Conservation (phyloP, 2,329 filamentous ascomycete species). For the Harringtonia lauricola region DNA sequence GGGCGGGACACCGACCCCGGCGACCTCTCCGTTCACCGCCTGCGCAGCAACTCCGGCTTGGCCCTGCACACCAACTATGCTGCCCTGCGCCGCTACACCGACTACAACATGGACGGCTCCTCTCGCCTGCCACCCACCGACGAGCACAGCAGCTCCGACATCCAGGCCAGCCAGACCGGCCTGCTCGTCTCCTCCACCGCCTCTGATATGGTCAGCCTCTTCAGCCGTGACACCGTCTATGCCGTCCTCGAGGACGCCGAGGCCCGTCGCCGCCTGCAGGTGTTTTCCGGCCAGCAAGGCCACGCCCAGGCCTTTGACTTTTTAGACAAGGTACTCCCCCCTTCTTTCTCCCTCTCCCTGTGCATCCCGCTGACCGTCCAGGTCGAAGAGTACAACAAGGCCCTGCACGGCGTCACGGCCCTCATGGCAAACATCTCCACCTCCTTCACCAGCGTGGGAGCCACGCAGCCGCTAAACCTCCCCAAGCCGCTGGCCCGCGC, state of each 20-base stretch:
- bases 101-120: conserved; percentile 30
- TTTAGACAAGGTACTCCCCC: conserved; percentile 30
- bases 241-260: conserved; percentile 36
- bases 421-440: conserved; percentile 24
- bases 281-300: conserved; percentile 35
- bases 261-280: conserved; percentile 33
- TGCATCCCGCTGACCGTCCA: conserved; percentile 18
- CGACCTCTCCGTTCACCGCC: conserved; percentile 10
- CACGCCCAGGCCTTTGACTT: conserved; percentile 40
- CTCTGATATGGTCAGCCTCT: conserved; percentile 29
- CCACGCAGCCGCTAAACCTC: conserved; percentile 29
- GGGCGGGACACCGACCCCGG: background rate
- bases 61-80: conserved; percentile 31
- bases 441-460: conserved; percentile 25
- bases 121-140: conserved; percentile 15
- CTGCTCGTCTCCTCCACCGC: background rate
- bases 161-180: conserved; percentile 1
- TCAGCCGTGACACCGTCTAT: conserved; percentile 37
- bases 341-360: conserved; percentile 1
- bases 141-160: conserved; percentile 7
- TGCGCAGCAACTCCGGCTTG: conserved; percentile 36
- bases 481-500: conserved; percentile 26
- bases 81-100: conserved; percentile 32
- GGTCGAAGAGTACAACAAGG: conserved; percentile 31
- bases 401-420: conserved; percentile 27